These are phyloP conservation scores for Aurantiochytrium sp. DNA, from an alignment of 108 stramenopile genomes.

Conservation along the genomic window DNA sequence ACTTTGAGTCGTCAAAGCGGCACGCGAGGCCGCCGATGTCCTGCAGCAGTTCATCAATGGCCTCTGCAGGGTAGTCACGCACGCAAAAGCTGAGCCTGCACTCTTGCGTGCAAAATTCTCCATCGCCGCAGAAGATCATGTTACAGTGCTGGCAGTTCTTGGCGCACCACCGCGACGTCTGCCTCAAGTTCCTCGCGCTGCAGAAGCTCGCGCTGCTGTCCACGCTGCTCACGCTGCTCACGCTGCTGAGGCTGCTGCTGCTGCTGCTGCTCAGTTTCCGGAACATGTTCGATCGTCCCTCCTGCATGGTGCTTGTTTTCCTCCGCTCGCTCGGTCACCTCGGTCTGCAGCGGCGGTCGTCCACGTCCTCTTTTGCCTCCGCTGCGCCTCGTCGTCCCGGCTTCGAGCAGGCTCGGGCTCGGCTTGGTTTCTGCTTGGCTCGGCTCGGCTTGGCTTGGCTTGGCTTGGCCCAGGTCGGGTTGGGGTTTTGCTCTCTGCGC, in stretches of 20 bases:
- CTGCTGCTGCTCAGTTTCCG: background rate
- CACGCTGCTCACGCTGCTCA: background rate
- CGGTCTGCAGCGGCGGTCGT: background rate
- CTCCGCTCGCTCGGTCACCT: background rate
- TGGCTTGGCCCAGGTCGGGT: background rate
- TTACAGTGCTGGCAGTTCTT: conserved; percentile 7
- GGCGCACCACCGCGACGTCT: background rate
- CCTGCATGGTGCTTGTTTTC: background rate
- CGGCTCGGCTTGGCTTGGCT: background rate
- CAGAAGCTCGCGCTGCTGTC: background rate
- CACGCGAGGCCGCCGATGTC: background rate
- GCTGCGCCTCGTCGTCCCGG: too few species aligned
- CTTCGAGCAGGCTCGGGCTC: background rate
- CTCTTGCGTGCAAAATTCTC: background rate
- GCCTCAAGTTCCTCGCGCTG: background rate
- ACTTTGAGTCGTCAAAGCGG: background rate
- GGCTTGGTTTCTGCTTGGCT: background rate
- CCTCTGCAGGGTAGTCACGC: background rate
- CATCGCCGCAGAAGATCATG: conserved; percentile 11
- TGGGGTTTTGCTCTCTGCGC: background rate
- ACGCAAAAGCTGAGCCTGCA: background rate
- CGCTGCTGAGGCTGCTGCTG: background rate
- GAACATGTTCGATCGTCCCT: background rate
- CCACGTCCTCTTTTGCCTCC: too few species aligned
- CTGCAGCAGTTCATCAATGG: background rate